Evolutionary conservation across 1,139 yeast species (phyloP).

Genomic region (Saccharomyces hybrid): DNA sequence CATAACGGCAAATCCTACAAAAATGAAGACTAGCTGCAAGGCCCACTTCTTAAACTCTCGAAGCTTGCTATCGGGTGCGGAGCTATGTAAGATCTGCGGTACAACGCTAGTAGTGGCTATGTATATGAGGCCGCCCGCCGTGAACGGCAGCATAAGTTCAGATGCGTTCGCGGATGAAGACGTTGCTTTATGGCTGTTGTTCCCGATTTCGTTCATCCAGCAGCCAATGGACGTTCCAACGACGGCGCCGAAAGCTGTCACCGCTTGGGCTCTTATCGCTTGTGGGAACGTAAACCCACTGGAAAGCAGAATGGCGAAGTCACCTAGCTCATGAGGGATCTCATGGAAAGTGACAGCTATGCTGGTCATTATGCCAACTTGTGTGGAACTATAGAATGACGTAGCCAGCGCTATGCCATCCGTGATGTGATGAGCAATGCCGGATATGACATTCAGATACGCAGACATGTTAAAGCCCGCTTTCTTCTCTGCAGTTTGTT

Average conservation of each 20-base stretch:
- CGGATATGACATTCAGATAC: slow-evolving; percentile 54
- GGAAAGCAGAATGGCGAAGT: slow-evolving; percentile 56
- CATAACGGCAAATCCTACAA: slow-evolving; percentile 7
- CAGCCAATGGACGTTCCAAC: slow-evolving; percentile 58
- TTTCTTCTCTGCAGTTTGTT: slow-evolving; percentile 2
- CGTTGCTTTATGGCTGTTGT: slow-evolving; percentile 3
- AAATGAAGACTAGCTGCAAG: slow-evolving; percentile 4
- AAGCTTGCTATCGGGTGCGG: slow-evolving; percentile 15
- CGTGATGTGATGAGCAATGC: slow-evolving; percentile 59
- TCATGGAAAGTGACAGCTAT: slow-evolving; percentile 64
- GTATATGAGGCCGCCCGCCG: slow-evolving; percentile 63
- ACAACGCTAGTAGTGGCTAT: slow-evolving; percentile 60
- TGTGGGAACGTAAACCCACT: slow-evolving; percentile 56
- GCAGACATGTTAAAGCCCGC: slow-evolving; percentile 40
- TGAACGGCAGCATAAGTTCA: slow-evolving; percentile 54
- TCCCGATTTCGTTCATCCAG: slow-evolving; percentile 30
- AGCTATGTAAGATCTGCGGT: slow-evolving; percentile 46
- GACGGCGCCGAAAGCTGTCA: slow-evolving; percentile 55
- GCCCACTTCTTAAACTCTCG: slow-evolving; percentile 1
- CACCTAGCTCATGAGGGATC: slow-evolving; percentile 70
- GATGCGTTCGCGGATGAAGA: slow-evolving; percentile 21
- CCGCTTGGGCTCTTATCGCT: slow-evolving; percentile 54
- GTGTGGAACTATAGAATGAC: slow-evolving; percentile 49
- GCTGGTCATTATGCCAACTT: slow-evolving; percentile 55
- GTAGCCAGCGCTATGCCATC: slow-evolving; percentile 66